Conservation (phyloP, 2,329 filamentous ascomycete genomes). For the Sodiomyces alkalinus region DNA sequence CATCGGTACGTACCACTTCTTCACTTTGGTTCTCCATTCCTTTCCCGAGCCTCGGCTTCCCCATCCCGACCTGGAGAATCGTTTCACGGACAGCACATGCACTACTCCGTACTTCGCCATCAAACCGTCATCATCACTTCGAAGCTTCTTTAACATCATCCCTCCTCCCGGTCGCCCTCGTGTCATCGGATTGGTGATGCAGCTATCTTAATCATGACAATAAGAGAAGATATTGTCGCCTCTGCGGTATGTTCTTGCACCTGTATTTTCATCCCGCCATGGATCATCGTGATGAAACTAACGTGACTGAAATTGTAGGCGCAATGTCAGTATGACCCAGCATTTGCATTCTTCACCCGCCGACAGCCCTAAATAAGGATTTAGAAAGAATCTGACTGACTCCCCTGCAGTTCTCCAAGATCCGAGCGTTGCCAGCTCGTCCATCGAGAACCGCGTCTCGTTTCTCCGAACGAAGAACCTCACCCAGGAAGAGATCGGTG, state of each 20-base stretch:
- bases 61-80: too few species aligned
- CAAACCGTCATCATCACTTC: neutral
- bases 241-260: constrained; percentile 50
- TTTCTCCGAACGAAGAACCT: constrained; percentile 96
- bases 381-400: constrained; percentile 2
- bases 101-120: too few species aligned
- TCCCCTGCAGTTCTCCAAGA: constrained; percentile 68
- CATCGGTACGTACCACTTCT: too few species aligned
- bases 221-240: constrained; percentile 83
- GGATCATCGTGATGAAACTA: neutral
- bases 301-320: constrained; percentile 15
- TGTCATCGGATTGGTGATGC: constrained; percentile 1
- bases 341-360: neutral
- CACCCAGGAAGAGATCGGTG: constrained; percentile 86
- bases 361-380: too few species aligned
- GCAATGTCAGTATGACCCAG: constrained; percentile 21
- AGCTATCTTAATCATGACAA: constrained; percentile 42
- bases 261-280: neutral
- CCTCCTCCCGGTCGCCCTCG: too few species aligned
- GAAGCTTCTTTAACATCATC: constrained; percentile 1
- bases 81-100: too few species aligned
- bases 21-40: too few species aligned
- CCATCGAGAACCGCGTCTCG: constrained; percentile 82
- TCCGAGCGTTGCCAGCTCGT: constrained; percentile 74
- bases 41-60: too few species aligned